Base-by-base conservation (phyloP, 129 eudicot species). In the Chrysanthemum makinoi region DNA sequence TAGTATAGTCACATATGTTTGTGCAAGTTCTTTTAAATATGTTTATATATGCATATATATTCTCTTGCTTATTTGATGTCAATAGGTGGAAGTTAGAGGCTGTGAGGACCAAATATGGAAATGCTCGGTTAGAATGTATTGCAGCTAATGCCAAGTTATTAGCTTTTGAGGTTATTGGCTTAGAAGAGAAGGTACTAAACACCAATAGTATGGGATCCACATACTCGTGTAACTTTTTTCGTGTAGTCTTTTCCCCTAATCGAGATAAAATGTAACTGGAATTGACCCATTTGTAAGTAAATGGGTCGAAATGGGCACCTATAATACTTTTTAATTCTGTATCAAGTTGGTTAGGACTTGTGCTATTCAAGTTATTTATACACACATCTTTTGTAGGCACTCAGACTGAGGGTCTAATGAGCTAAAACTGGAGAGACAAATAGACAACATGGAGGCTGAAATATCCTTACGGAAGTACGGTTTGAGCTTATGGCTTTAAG, bases 391-490 rank as follows among this genome's bases (percentile, higher is more conserved):
- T 50, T 83, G 79, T 76, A 95, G 99, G 93, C 99, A 71, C 88
- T 95, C 20, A 80, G 97, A 68, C 76, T 95, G 80, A 88, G 99
- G 99, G 86, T 95, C 99, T 69, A 95, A 81, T 76, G 99, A 95
- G 84, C 86, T 95, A 48, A 95, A 88, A 80, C 73, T 90, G 83
- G 95, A 95, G 88, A 88, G 95, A 82, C 88, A 95, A 59, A 80
- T 90, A 85, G 97, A 90, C 79, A 83, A 81, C 65, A 47, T 81
- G 62, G 85, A 86, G 79, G 91, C 94, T 53, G 97, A 95, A 83
- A 75, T 88, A 75, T 83, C 96, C 67, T 88, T 91, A 80, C 80
- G 68, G 77, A 90, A 83, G 99, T 95, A 90, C 71, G 81, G 57
- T 59, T 60, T 72, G 69, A 43, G 61, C 81, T 65, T 63, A 63